Evolutionary conservation across 768 basidiomycete species (phyloP).

Genomic region (Termitomyces bulborhizus): DNA sequence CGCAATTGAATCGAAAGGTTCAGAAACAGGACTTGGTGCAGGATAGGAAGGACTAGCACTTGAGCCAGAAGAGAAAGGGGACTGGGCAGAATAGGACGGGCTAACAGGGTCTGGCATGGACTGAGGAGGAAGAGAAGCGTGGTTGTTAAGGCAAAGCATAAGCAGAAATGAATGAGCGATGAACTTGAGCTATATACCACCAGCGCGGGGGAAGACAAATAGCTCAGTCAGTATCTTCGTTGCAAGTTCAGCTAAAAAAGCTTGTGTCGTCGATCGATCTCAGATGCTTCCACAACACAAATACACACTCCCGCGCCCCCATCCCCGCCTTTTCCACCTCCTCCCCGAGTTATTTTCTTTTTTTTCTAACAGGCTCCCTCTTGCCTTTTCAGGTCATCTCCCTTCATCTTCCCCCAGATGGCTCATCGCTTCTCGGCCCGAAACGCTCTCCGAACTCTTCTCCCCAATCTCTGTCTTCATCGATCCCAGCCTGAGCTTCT

Average conservation of each 20-base stretch:
- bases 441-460: too few species aligned
- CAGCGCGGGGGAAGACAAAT: not conserved
- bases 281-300: slow-evolving; percentile 11
- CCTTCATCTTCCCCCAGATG: slow-evolving; percentile 10
- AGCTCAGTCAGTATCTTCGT: not conserved
- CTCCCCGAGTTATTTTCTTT: too few species aligned
- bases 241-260: slow-evolving; percentile 9
- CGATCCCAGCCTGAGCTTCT: slow-evolving; percentile 4
- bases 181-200: not conserved
- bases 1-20: slow-evolving; percentile 16
- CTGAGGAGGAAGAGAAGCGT: not conserved
- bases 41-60: slow-evolving; percentile 22
- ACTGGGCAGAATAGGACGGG: slow-evolving; percentile 29
- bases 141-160: slow-evolving; percentile 10
- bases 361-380: too few species aligned
- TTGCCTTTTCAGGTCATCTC: slow-evolving; percentile 11
- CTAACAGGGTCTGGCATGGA: slow-evolving; percentile 24
- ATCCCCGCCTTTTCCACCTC: too few species aligned
- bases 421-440: slow-evolving; percentile 14
- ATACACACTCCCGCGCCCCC: not conserved
- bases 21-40: slow-evolving; percentile 31
- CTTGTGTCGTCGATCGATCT: slow-evolving; percentile 15
- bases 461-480: slow-evolving; percentile 1
- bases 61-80: slow-evolving; percentile 33
- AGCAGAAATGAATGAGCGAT: not conserved